phyloP scores from a whole-genome alignment of 805 yeast species.

The Hanseniaspora vineae region DNA sequence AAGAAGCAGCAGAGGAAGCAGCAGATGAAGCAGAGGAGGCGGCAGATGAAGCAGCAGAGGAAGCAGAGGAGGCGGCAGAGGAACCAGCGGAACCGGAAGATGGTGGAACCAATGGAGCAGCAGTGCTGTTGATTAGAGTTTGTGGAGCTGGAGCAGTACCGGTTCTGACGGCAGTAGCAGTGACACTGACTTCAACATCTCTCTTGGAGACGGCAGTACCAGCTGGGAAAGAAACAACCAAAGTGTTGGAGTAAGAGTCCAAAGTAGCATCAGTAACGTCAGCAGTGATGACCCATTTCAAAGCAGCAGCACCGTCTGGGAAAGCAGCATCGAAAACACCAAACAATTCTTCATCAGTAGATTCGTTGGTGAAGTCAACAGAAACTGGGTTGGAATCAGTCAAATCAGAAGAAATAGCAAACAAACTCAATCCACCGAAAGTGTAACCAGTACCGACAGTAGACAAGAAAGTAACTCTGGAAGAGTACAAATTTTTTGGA shows the following conservation, averaged over 20 bases:
- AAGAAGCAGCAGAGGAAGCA: background rate
- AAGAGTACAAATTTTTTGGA: conserved; percentile 26
- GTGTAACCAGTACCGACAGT: conserved; percentile 46
- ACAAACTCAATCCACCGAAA: conserved; percentile 24
- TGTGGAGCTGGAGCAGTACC: conserved; percentile 4
- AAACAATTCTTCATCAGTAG: background rate
- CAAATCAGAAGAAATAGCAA: conserved; percentile 2
- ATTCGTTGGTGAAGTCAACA: conserved; percentile 2
- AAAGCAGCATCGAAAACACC: conserved; percentile 1
- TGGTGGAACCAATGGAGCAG: background rate
- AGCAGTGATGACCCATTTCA: conserved; percentile 4
- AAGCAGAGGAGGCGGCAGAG: background rate
- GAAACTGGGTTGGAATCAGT: conserved; percentile 1
- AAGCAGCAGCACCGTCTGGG: conserved; percentile 2
- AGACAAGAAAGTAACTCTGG: conserved; percentile 38
- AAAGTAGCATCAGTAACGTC: conserved; percentile 2
- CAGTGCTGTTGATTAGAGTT: background rate
- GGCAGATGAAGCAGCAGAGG: background rate
- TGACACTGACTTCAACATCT: conserved; percentile 3
- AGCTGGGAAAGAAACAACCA: conserved; percentile 2
- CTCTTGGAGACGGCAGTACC: conserved; percentile 4
- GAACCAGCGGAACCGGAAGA: background rate
- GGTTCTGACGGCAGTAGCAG: background rate
- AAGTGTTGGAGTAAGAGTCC: conserved; percentile 3
- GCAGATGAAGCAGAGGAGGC: conserved; percentile 1